Evolutionary conservation across 345 rosid species (phyloP), one percentile per base, ranked within the genome.

Genomic region (Gossypium sturtianum): DNA sequence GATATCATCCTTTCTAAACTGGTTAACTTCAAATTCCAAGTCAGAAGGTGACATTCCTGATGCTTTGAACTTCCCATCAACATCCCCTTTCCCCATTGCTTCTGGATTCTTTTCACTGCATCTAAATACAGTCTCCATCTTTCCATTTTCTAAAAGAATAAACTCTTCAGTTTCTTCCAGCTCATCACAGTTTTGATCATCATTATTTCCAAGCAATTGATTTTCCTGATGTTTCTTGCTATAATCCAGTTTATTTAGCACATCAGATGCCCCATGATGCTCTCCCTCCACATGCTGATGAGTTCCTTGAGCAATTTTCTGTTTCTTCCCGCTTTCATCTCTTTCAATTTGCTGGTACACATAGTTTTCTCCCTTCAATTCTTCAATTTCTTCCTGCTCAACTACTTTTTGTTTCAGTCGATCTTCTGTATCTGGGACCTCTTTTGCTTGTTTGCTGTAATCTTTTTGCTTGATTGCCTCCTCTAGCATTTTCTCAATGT

Each of bases 381-480:
- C 82, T 80, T 84, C 86, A 51, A 62, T 69, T 66, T 80, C 83
- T 80, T 84, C 86, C 38, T 73, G 70, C 74, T 65, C 84, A 77
- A 82, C 83, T 56, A 80, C 86, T 68, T 77, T 78, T 53, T 79
- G 76, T 68, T 82, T 75, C 75, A 83, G 78, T 78, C 82, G 83
- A 74, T 74, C 80, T 77, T 74, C 74, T 82, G 79, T 70, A 57
- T 72, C 81, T 65, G 58, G 56, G 60, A 82, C 78, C 74, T 79
- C 80, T 69, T 75, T 73, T 3, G 48, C 76, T 41, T 61, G 51
- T 41, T 70, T 74, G 65, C 12, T 60, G 53, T 70, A 62, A 27
- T 23, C 74, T 72, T 78, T 73, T 53, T 64, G 75, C 71, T 80
- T 77, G 65, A 25, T 51, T 68, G 81, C 75, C 45, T 79, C 87